Evolutionary conservation across 1,284 basidiomycete species (phyloP), one percentile per base, ranked within the genome.

Genomic region (Porogramme epimiltina): DNA sequence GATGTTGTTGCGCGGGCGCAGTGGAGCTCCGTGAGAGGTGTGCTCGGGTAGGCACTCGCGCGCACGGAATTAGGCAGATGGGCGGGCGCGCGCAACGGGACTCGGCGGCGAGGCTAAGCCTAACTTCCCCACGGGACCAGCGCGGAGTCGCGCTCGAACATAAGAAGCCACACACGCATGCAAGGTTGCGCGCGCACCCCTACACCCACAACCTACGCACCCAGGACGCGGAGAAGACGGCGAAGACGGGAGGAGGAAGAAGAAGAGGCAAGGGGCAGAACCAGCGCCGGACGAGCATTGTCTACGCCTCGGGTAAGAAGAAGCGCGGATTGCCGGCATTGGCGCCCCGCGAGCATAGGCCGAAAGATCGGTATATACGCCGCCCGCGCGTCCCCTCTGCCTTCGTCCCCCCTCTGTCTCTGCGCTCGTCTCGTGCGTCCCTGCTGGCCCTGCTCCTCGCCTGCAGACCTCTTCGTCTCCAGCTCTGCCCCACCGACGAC

Each of bases 91-190:
- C 57, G 57, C 57, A 54, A 36, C 28, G 49, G 47, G 43, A 41
- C 48, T 55, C 53, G 54, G 57, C 57, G 57, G 57, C 51, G 57
- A 55, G 54, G 57, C 57, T 59, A 59, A 59, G 57, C 57, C 53
- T 44, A 59, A 55, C 54, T 55, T n/a, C 36, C 45, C 53, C 40
- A 31, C 28, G 28, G 51, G 25, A 38, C 37, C 53, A 51, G 48
- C 50, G 49, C 53, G 45, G 38, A n/a, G 22, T 28, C 45, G 39
- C 26, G 31, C 5, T 39, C 23, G 13, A 42, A 42, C 49, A 59
- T 59, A 55, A 58, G 51, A 11, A 47, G 20, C 22, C 40, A 26
- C 16, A 18, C 23, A 24, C n/a, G n/a, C 28, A 31, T 6, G 28
- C 28, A 31, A 31, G 28, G 28, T 8, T 31, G 28, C 28, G 44